A percentile compares a stretch with the other conserved stretches of the same genome.
phyloP scores from a whole-genome alignment of 169 alveolate species.

The Besnoitia besnoiti region DNA sequence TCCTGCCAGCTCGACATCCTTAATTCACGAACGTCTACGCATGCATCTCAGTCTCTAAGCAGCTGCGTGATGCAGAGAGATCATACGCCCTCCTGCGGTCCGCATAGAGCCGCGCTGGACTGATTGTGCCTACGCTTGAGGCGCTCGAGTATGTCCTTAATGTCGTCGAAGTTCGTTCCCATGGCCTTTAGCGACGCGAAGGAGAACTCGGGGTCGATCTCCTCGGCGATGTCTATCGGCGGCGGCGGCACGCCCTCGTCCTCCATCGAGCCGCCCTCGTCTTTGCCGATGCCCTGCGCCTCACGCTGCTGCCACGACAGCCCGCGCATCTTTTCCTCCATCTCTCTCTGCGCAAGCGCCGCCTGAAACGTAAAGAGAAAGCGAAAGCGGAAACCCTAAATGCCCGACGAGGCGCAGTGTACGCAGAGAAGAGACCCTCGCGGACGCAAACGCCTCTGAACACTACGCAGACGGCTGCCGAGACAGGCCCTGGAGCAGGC shows the following conservation, averaged over 20 bases:
- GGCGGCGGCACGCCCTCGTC: conserved; percentile 67
- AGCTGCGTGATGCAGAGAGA: no score
- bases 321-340: conserved; percentile 79
- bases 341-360: conserved; percentile 65
- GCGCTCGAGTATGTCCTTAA: background rate
- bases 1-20: no score
- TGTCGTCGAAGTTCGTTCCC: conserved; percentile 54
- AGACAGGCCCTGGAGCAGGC: background rate
- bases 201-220: conserved; percentile 86
- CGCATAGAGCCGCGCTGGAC: background rate
- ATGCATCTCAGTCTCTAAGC: no score
- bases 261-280: conserved; percentile 66
- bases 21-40: no score
- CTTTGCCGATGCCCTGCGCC: conserved; percentile 83
- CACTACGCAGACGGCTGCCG: no score
- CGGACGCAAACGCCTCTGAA: no score
- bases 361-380: background rate
- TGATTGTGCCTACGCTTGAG: background rate
- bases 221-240: conserved; percentile 88
- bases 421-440: no score
- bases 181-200: conserved; percentile 69
- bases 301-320: conserved; percentile 80
- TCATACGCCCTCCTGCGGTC: background rate
- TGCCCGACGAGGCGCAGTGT: no score
- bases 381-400: background rate